Conservation (phyloP, 805 yeast species). For the Sugiyamaella marilandica region DNA sequence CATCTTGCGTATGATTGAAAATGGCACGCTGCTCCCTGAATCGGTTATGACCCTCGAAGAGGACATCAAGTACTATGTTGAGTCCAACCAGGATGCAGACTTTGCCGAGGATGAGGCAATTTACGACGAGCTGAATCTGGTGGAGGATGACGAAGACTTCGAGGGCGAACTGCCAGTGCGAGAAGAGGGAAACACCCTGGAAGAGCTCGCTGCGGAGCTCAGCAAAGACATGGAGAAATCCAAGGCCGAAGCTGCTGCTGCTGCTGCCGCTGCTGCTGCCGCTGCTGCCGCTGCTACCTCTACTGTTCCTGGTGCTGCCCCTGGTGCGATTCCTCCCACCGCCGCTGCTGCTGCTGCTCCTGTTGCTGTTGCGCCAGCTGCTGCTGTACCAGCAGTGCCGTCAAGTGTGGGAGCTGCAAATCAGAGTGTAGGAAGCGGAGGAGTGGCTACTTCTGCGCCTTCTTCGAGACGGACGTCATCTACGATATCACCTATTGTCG, state of each 20-base stretch:
- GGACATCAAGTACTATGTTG: constrained; percentile 89
- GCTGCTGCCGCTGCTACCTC: constrained; percentile 20
- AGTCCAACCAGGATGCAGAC: constrained; percentile 87
- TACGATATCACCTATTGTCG: constrained; percentile 10
- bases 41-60: constrained; percentile 73
- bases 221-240: constrained; percentile 32
- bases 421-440: constrained; percentile 12
- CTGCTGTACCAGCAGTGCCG: constrained; percentile 19
- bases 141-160: constrained; percentile 44
- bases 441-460: constrained; percentile 23
- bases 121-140: constrained; percentile 79
- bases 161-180: constrained; percentile 24
- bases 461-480: constrained; percentile 15
- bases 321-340: constrained; percentile 49
- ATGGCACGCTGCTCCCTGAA: constrained; percentile 74
- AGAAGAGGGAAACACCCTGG: constrained; percentile 31
- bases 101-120: constrained; percentile 91
- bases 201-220: constrained; percentile 34
- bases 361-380: constrained; percentile 16
- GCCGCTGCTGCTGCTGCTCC: constrained; percentile 18
- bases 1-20: constrained; percentile 70
- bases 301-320: constrained; percentile 35
- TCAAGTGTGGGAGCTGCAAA: constrained; percentile 17
- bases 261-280: constrained; percentile 16
- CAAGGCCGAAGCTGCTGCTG: constrained; percentile 28